Base-by-base conservation (phyloP, 495 filamentous ascomycete genomes). In the Trichoderma virens region DNA sequence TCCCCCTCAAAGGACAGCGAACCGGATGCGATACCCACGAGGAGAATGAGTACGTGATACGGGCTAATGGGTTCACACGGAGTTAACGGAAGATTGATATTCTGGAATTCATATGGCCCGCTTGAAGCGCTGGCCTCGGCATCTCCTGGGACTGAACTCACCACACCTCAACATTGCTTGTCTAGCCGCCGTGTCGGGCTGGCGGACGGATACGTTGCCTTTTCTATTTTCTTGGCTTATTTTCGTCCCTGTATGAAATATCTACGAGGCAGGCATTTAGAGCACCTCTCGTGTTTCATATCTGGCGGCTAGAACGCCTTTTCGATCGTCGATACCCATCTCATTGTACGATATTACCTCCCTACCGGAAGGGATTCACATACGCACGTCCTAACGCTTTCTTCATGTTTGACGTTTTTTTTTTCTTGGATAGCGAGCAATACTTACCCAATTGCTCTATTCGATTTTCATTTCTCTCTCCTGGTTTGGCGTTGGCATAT, bases 31-130 rank as follows among this genome's bases (percentile, higher is more conserved):
- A 56, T 56, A 27, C 51, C 51, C 23, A 56, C 27, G 45, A 51
- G 5, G 27, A 56, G 28, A 56, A 56, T 23, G 51, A 56, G 25
- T 30, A 56, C 51, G 51, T n/a, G 51, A 27, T 56, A 56, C 51
- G 51, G 47, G 27, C 25, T 56, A 56, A 56, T n/a, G 51, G 51
- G 25, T 56, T 56, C 51, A 56, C 51, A 18, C 51, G 51, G 51
- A 56, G 51, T 56, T 56, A 9, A 30, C 27, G 51, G 51, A 56
- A 27, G 51, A 56, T 27, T 30, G 51, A 27, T 16, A 56, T 56
- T 56, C 8, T 27, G 51, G 25, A 31, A 28, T 20, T 7, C n/a
- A 30, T 18, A 30, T 8, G 51, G 51, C 51, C 51, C 2, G 51
- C 25, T 28, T 30, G 51, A 4, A 7, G 25, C 9, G 25, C 20